These are phyloP conservation scores for Elsinoe batatas DNA, from an alignment of 2,329 filamentous ascomycete genomes.

Conservation along the genomic window DNA sequence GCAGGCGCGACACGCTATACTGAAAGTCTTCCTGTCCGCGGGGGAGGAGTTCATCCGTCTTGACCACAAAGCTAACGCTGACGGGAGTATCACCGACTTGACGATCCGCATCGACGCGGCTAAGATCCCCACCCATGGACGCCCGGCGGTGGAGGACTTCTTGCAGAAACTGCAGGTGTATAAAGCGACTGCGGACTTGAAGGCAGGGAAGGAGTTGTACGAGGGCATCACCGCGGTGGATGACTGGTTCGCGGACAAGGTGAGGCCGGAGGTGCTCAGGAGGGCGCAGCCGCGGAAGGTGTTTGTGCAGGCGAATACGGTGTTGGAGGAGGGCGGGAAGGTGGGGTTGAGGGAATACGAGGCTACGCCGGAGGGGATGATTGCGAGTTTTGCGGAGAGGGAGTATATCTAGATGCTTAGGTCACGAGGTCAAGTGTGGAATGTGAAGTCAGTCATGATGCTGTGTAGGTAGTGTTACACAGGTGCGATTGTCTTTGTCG, in stretches of 20 bases:
- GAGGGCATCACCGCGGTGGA: slow-evolving; percentile 74
- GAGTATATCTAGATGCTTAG: slow-evolving; percentile 25
- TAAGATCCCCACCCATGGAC: slow-evolving; percentile 76
- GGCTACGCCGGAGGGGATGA: slow-evolving; percentile 66
- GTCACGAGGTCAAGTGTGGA: too few species aligned
- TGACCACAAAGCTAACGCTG: slow-evolving; percentile 53
- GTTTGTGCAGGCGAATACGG: slow-evolving; percentile 89
- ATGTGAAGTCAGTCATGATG: too few species aligned
- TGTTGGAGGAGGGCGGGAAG: slow-evolving; percentile 49
- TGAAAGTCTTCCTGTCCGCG: slow-evolving; percentile 74
- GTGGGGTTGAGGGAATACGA: slow-evolving; percentile 81
- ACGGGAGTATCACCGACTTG: slow-evolving; percentile 62
- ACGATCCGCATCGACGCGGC: slow-evolving; percentile 73
- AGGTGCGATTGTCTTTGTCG: too few species aligned
- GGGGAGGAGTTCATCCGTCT: slow-evolving; percentile 81
- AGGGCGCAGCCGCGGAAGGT: slow-evolving; percentile 81
- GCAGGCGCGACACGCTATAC: slow-evolving; percentile 81
- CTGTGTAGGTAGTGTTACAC: too few species aligned
- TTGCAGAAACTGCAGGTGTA: slow-evolving; percentile 87
- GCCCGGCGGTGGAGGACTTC: slow-evolving; percentile 74
- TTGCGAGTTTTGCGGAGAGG: slow-evolving; percentile 55
- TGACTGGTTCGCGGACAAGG: slow-evolving; percentile 73
- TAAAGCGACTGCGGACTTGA: slow-evolving; percentile 80
- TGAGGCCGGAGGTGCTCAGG: slow-evolving; percentile 63
- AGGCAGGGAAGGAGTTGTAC: slow-evolving; percentile 69